phyloP scores from a whole-genome alignment of 1,139 yeast species.

The Geotrichum carabidarum region DNA sequence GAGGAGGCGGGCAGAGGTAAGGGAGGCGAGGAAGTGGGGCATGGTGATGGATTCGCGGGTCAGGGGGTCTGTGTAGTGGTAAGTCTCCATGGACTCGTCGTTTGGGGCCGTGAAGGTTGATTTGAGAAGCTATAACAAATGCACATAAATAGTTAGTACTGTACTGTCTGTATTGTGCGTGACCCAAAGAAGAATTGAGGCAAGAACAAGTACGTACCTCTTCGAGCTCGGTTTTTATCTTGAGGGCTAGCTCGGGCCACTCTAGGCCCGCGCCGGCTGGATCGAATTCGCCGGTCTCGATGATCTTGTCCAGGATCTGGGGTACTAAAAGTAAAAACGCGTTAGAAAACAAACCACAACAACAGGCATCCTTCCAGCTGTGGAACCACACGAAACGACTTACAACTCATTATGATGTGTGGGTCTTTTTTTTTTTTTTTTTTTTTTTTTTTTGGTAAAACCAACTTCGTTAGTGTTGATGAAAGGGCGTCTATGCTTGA shows the following conservation, averaged over 20 bases:
- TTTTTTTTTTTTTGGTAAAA: too few species aligned
- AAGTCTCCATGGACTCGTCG: conserved; percentile 4
- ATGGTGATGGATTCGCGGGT: conserved; percentile 27
- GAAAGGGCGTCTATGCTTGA: too few species aligned
- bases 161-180: neutral
- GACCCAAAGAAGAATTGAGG: neutral
- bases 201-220: conserved; percentile 2
- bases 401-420: neutral
- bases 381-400: neutral
- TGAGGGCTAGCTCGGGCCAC: conserved; percentile 9
- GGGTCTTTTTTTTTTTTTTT: too few species aligned
- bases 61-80: conserved; percentile 26
- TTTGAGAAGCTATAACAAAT: conserved; percentile 4
- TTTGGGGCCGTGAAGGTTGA: conserved; percentile 6
- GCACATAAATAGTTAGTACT: neutral
- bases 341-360: neutral
- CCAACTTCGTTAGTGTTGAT: too few species aligned
- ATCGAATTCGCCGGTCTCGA: conserved; percentile 13
- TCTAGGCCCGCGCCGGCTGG: neutral
- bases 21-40: conserved; percentile 24
- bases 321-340: neutral
- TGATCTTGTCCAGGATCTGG: conserved; percentile 8
- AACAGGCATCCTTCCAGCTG: neutral
- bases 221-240: conserved; percentile 8
- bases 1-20: conserved; percentile 28